A percentile compares a stretch with the other conserved stretches of the same genome.
phyloP scores from a whole-genome alignment of 352 stramenopile genomes.

The Phytophthora kernoviae region DNA sequence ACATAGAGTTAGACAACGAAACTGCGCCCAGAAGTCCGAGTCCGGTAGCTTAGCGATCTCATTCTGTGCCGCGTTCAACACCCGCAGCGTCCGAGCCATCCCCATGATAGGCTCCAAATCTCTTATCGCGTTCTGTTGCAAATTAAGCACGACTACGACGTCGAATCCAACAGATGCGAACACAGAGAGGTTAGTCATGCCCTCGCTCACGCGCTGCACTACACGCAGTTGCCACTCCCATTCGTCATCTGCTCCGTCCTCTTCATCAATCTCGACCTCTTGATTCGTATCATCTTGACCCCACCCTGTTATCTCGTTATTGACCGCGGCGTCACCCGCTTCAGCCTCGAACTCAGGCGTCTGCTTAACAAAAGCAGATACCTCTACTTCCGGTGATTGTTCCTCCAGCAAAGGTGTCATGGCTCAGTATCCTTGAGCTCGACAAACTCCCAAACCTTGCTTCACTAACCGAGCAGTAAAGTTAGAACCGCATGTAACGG shows the following conservation, averaged over 20 bases:
- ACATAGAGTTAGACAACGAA: slow-evolving; percentile 49
- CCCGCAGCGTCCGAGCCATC: slow-evolving; percentile 45
- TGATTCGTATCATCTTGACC: slow-evolving; percentile 14
- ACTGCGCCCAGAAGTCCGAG: slow-evolving; percentile 55
- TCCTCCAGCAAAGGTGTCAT: slow-evolving; percentile 20
- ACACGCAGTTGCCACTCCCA: slow-evolving; percentile 55
- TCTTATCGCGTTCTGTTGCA: slow-evolving; percentile 63
- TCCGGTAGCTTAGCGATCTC: slow-evolving; percentile 50
- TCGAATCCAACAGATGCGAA: slow-evolving; percentile 51
- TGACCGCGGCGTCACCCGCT: background rate
- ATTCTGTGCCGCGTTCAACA: slow-evolving; percentile 71
- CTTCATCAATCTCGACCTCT: slow-evolving; percentile 1
- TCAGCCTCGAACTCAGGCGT: background rate
- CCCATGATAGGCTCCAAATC: slow-evolving; percentile 58
- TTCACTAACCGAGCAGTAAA: slow-evolving; percentile 10
- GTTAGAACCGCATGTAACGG: slow-evolving; percentile 21
- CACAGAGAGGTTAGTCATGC: slow-evolving; percentile 30
- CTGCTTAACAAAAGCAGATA: background rate
- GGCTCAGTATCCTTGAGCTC: slow-evolving; percentile 10
- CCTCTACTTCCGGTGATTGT: slow-evolving; percentile 2
- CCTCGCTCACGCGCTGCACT: slow-evolving; percentile 57
- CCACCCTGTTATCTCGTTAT: slow-evolving; percentile 9
- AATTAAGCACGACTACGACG: slow-evolving; percentile 59
- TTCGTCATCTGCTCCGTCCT: slow-evolving; percentile 12
- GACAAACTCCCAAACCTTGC: background rate